Evolutionary conservation across 2,329 filamentous ascomycete species (phyloP), one percentile per base, ranked within the genome.

Genomic region (Polychaeton citri): DNA sequence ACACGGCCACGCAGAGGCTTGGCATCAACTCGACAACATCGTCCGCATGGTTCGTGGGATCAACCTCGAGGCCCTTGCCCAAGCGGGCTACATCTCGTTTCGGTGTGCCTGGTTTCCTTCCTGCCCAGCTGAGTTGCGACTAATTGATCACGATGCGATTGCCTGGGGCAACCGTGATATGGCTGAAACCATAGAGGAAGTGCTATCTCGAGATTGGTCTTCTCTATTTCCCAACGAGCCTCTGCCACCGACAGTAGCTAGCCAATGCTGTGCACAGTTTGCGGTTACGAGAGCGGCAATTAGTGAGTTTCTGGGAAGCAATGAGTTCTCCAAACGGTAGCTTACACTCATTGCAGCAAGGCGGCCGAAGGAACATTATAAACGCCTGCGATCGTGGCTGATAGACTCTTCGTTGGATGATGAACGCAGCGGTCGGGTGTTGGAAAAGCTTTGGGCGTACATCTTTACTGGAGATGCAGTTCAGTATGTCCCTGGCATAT

Each of bases 391-490:
- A 15, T 51, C 62, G 3, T 73, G 70, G 69, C 48, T 73, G 13
- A 32, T 63, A 13, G 48, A 63, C 3, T 71, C 69, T 1, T 44
- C 58, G 0, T 41, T 72, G 34, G 49, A 49, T 2, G 69, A 73
- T 52, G 62, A 59, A 7, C 15, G 15, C 7, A 28, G 24, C 9
- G 74, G 74, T 2, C 63, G 74, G 2, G 62, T 77, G 12, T 77
- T 72, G 61, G 74, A 79, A 50, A 77, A 78, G 47, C 54, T 76
- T 2, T 79, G 74, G 74, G 72, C 76, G 39, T 72, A 67, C 39
- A 63, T 78, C 10, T 79, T 77, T 49, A 70, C 71, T 0, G 69
- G 66, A 2, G 41, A 60, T 12, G 58, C 62, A 4, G 51, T 65
- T 6, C 59, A 63, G 24, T 28, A 28, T 13, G 54, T 70, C 21